Percentiles rank a stretch among this genome's conserved stretches.
Conservation (phyloP, 495 filamentous ascomycete genomes). For the Glonium stellatum region DNA sequence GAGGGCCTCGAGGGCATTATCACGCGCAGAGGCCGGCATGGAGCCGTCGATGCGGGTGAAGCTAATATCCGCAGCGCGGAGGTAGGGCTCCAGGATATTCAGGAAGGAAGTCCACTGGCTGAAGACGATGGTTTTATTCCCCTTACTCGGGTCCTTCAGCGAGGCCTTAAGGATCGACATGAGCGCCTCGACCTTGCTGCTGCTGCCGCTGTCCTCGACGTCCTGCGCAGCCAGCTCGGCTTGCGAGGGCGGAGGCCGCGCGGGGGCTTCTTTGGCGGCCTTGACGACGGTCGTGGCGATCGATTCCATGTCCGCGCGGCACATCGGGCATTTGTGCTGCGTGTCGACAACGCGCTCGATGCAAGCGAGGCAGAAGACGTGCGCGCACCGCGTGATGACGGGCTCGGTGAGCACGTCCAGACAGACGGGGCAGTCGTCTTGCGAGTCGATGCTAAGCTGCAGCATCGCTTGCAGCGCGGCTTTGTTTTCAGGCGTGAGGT, state of each 20-base stretch:
- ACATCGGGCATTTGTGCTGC: conserved; percentile 83
- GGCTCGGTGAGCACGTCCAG: conserved; percentile 66
- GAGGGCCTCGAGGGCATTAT: conserved; percentile 60
- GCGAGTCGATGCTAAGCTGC: conserved; percentile 69
- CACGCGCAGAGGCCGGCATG: conserved; percentile 61
- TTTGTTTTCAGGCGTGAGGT: conserved; percentile 65
- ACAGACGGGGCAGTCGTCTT: conserved; percentile 81
- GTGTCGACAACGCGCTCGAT: conserved; percentile 72
- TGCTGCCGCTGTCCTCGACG: conserved; percentile 58
- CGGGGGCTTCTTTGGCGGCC: conserved; percentile 46
- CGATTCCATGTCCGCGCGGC: conserved; percentile 62
- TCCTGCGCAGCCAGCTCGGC: conserved; percentile 40
- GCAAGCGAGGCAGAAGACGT: conserved; percentile 69
- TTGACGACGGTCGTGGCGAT: conserved; percentile 40
- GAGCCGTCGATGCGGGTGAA: conserved; percentile 79
- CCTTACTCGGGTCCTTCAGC: conserved; percentile 46
- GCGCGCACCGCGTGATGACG: conserved; percentile 83
- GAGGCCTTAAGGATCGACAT: conserved; percentile 70
- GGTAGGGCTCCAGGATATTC: conserved; percentile 64
- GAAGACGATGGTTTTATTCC: conserved; percentile 82
- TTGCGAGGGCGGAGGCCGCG: conserved; percentile 9
- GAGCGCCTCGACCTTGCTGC: conserved; percentile 79
- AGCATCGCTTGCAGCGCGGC: conserved; percentile 69
- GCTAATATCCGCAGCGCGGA: conserved; percentile 53
- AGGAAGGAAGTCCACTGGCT: conserved; percentile 92